phyloP scores from a whole-genome alignment of 257 asterid species.

The Striga asiatica region DNA sequence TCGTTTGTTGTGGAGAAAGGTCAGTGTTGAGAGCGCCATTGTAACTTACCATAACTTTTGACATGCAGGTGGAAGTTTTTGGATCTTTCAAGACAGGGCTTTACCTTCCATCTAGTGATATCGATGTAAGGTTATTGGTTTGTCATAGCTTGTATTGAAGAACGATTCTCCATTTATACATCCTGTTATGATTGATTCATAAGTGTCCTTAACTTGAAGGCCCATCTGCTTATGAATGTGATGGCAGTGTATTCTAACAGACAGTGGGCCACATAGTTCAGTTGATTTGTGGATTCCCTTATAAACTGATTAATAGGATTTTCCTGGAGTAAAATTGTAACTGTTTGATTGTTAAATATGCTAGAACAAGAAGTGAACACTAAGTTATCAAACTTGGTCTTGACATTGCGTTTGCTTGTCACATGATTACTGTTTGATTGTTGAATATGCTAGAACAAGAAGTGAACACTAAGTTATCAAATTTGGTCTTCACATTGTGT shows the following conservation, averaged over 20 bases:
- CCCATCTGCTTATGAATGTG: neutral
- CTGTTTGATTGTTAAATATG: neutral
- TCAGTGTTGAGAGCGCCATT: conserved; percentile 5
- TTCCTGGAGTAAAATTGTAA: neutral
- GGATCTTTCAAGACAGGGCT: conserved; percentile 96
- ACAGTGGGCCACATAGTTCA: no score
- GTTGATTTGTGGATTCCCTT: neutral
- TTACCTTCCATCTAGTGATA: conserved; percentile 92
- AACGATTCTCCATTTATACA: neutral
- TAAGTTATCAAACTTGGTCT: neutral
- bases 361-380: neutral
- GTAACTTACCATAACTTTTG: conserved; percentile 3
- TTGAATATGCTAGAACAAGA: neutral
- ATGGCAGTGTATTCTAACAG: neutral
- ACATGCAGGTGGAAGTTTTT: conserved; percentile 79
- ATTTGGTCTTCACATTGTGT: neutral
- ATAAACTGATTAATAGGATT: neutral
- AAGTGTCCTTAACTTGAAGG: neutral
- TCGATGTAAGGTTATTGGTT: conserved; percentile 55
- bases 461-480: neutral
- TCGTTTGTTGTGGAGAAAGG: neutral
- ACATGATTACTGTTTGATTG: neutral
- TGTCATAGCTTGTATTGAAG: neutral
- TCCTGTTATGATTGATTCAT: neutral
- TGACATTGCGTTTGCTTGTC: neutral